Evolutionary conservation across 257 asterid species (phyloP).

Genomic region (Scutellaria baicalensis): DNA sequence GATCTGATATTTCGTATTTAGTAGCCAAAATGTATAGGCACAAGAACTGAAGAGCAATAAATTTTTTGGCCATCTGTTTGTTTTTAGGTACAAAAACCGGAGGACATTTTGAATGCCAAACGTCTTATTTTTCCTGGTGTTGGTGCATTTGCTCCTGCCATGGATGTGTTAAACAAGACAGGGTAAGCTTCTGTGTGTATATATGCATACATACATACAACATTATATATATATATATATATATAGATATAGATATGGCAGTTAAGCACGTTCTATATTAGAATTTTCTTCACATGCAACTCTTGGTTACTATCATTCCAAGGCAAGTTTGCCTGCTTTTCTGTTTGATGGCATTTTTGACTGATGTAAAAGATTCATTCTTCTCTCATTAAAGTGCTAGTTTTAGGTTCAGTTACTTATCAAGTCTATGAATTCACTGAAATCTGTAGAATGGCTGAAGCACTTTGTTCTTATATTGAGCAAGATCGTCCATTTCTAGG

Average conservation of each 20-base stretch:
- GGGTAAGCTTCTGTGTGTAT: constrained; percentile 40
- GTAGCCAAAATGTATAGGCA: not conserved
- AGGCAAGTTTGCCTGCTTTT: not conserved
- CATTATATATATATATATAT: too few relatives aligned
- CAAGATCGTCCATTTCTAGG: constrained; percentile 97
- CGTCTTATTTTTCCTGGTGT: constrained; percentile 94
- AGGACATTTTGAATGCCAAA: constrained; percentile 75
- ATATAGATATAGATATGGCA: too few relatives aligned
- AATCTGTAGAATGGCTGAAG: constrained; percentile 70
- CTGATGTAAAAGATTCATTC: not conserved
- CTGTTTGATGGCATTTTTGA: not conserved
- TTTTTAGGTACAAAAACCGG: constrained; percentile 70
- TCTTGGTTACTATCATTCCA: not conserved
- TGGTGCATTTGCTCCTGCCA: constrained; percentile 96
- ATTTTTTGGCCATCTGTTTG: not conserved
- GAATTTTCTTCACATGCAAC: too few relatives aligned
- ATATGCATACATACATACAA: too few relatives aligned
- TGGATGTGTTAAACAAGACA: constrained; percentile 73
- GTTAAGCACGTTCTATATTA: not conserved
- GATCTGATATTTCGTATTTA: not conserved
- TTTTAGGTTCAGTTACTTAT: not conserved
- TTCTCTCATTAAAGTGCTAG: not conserved
- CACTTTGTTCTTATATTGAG: constrained; percentile 71
- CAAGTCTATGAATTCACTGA: constrained; percentile 2
- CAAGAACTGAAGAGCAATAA: not conserved